Percentiles rank a stretch among this genome's conserved stretches.
Evolutionary conservation across 208 protist species (phyloP).

Genomic region (Crithidia fasciculata): DNA sequence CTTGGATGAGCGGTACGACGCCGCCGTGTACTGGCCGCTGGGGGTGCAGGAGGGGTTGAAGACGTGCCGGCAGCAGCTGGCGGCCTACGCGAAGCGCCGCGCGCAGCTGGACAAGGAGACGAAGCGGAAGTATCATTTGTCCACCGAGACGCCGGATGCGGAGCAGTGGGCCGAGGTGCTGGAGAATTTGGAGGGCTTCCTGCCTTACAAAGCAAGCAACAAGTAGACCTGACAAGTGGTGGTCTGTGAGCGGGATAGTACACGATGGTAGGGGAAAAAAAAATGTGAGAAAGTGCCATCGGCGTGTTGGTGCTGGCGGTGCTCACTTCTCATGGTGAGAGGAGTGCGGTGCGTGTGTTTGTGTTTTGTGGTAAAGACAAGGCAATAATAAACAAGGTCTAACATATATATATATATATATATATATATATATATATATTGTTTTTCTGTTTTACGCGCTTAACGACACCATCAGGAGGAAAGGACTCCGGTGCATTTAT

Average conservation of each 20-base stretch:
- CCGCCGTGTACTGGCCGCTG: constrained; percentile 68
- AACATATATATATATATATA: too few species aligned
- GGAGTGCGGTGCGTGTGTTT: too few species aligned
- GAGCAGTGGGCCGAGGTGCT: constrained; percentile 68
- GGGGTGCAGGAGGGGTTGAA: constrained; percentile 46
- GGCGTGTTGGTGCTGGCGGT: too few species aligned
- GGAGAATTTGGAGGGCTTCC: constrained; percentile 75
- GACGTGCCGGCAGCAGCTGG: constrained; percentile 44
- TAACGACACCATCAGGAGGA: too few species aligned
- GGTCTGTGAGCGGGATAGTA: too few species aligned
- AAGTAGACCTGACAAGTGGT: constrained; percentile 11
- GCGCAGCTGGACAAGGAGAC: constrained; percentile 47
- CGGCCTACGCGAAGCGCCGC: constrained; percentile 57
- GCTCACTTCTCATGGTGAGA: too few species aligned
- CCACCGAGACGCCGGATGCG: constrained; percentile 39
- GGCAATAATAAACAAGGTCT: too few species aligned
- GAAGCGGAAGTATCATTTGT: constrained; percentile 44
- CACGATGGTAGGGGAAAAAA: too few species aligned
- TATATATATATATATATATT: constrained; percentile 14
- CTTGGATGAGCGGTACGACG: constrained; percentile 70
- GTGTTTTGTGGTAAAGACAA: too few species aligned
- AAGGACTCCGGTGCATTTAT: too few species aligned
- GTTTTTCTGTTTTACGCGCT: background rate
- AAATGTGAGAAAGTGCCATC: too few species aligned
- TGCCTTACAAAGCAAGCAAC: constrained; percentile 69